A percentile compares a stretch with the other conserved stretches of the same genome.
These are phyloP conservation scores for Decorospora gaudefroyi DNA, from an alignment of 2,329 filamentous ascomycete genomes.

Conservation along the genomic window DNA sequence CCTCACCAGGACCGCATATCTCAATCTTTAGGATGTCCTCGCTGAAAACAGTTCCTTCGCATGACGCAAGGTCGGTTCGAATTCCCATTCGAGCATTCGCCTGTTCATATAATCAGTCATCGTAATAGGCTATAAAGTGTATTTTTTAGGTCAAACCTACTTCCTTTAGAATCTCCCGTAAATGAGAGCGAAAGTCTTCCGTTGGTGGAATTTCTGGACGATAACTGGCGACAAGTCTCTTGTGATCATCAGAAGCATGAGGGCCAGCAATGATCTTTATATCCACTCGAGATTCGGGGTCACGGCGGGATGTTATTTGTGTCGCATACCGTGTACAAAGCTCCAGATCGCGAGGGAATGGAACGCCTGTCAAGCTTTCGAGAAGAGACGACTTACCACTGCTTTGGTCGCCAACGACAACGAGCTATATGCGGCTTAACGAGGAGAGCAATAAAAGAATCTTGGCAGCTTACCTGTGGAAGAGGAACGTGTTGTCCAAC, in stretches of 20 bases:
- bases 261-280: slow-evolving; percentile 15
- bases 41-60: slow-evolving; percentile 36
- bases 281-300: slow-evolving; percentile 46
- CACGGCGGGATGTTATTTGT: slow-evolving; percentile 59
- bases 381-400: slow-evolving; percentile 44
- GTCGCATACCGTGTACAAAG: slow-evolving; percentile 65
- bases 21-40: slow-evolving; percentile 30
- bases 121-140: not conserved
- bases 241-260: slow-evolving; percentile 28
- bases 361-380: slow-evolving; percentile 43
- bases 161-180: slow-evolving; percentile 1
- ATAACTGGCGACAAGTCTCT: slow-evolving; percentile 1
- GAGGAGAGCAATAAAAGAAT: slow-evolving; percentile 33
- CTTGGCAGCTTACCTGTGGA: slow-evolving; percentile 21
- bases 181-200: slow-evolving; percentile 1
- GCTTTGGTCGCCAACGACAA: slow-evolving; percentile 4
- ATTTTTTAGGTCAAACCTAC: not conserved
- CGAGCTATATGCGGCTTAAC: slow-evolving; percentile 15
- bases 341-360: slow-evolving; percentile 48
- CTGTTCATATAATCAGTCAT: slow-evolving; percentile 1
- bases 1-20: slow-evolving; percentile 20
- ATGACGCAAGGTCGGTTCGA: slow-evolving; percentile 1
- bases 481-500: slow-evolving; percentile 4
- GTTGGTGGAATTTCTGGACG: slow-evolving; percentile 1
- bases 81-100: slow-evolving; percentile 58